Conservation (phyloP, 1,284 basidiomycete genomes). For the Uromyces viciae-fabae region DNA sequence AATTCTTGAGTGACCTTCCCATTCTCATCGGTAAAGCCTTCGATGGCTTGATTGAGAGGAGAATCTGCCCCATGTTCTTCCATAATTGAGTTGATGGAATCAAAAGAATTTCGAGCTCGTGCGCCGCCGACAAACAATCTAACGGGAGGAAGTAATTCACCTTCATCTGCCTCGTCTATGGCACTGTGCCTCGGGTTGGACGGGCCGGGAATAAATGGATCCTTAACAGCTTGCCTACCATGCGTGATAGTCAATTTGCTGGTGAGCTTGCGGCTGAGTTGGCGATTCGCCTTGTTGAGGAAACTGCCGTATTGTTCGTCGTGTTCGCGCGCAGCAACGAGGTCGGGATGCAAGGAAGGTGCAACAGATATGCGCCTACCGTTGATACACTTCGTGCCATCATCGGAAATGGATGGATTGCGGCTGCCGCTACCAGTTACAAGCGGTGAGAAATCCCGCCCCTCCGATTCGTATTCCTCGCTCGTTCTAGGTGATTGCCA, state of each 20-base stretch:
- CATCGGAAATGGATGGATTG: not conserved
- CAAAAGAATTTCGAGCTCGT: constrained; percentile 61
- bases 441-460: not conserved
- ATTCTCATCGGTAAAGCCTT: constrained; percentile 80
- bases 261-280: constrained; percentile 39
- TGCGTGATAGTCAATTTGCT: constrained; percentile 37
- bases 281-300: constrained; percentile 38
- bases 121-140: constrained; percentile 24
- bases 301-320: constrained; percentile 44
- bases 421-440: not conserved
- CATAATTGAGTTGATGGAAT: constrained; percentile 80
- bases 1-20: constrained; percentile 84
- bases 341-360: not conserved
- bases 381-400: not conserved
- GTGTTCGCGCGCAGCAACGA: constrained; percentile 1
- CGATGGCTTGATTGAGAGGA: constrained; percentile 84
- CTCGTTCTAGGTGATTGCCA: not conserved
- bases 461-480: not conserved
- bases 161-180: constrained; percentile 4
- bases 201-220: constrained; percentile 34
- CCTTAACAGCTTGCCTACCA: constrained; percentile 40
- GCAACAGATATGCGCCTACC: constrained; percentile 34
- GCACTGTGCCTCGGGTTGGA: not conserved
- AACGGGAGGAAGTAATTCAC: constrained; percentile 36
- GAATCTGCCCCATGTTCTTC: constrained; percentile 77